These are phyloP conservation scores for Phytophthora ohioensis DNA, from an alignment of 352 stramenopile species.

Conservation along the genomic window DNA sequence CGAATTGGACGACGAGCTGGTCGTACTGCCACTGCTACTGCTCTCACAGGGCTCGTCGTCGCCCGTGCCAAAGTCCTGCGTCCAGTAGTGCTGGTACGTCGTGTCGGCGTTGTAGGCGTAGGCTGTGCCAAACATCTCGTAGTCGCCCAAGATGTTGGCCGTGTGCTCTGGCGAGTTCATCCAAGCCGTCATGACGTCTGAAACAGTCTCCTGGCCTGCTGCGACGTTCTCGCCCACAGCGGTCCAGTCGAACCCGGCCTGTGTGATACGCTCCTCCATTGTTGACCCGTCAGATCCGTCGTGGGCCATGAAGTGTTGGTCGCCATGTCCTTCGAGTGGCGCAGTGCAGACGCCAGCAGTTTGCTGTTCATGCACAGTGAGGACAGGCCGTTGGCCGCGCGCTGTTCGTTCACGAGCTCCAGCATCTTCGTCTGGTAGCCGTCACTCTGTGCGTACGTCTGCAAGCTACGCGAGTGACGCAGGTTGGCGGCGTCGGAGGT, in stretches of 20 bases:
- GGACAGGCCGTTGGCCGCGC: conserved; percentile 37
- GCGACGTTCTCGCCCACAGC: conserved; percentile 61
- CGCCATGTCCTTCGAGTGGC: conserved; percentile 46
- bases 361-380: conserved; percentile 52
- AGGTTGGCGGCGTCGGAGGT: conserved; percentile 15
- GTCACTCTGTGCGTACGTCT: conserved; percentile 35
- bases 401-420: conserved; percentile 50
- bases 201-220: conserved; percentile 47
- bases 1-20: conserved; percentile 32
- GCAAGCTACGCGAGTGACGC: conserved; percentile 21
- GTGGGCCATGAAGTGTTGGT: conserved; percentile 56
- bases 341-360: conserved; percentile 17
- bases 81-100: conserved; percentile 60
- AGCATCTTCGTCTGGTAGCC: conserved; percentile 33
- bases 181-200: conserved; percentile 58
- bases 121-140: conserved; percentile 38
- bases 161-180: conserved; percentile 61
- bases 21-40: conserved; percentile 27
- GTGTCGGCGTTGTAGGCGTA: conserved; percentile 36
- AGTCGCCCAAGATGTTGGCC: conserved; percentile 49
- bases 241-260: conserved; percentile 56
- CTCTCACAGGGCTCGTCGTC: conserved; percentile 35
- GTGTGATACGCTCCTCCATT: conserved; percentile 46
- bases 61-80: conserved; percentile 54
- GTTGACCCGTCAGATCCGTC: conserved; percentile 52